These are phyloP conservation scores for Juglanconis sp. DNA, from an alignment of 2,329 filamentous ascomycete species.

Conservation along the genomic window DNA sequence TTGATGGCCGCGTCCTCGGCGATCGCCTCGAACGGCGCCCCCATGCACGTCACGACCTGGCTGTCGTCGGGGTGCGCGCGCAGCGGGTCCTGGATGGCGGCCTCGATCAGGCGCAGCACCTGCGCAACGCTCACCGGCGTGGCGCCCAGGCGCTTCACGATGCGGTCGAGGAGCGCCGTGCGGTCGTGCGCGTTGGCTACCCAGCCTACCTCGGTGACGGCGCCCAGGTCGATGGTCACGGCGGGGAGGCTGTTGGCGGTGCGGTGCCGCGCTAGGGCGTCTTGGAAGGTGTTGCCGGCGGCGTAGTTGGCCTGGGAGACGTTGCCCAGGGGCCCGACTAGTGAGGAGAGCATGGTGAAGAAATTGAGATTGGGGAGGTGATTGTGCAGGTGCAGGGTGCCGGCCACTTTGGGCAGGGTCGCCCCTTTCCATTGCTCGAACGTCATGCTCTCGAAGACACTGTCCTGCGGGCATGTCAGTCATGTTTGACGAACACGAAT, in stretches of 20 bases:
- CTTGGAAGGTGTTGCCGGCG: constrained; percentile 50
- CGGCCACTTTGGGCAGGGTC: constrained; percentile 1
- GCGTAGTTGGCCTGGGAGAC: constrained; percentile 26
- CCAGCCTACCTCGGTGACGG: constrained; percentile 24
- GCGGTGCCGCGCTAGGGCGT: constrained; percentile 38
- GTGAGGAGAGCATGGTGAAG: constrained; percentile 11
- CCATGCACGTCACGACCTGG: no score
- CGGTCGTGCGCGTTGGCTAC: no score
- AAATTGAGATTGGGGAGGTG: constrained; percentile 29
- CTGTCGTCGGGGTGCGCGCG: no score
- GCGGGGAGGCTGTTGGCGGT: constrained; percentile 18
- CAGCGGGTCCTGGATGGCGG: no score
- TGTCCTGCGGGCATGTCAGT: no score
- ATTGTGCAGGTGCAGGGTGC: constrained; percentile 1
- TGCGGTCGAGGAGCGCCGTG: no score
- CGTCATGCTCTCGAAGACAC: not conserved
- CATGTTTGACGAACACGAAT: no score
- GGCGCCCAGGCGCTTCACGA: no score
- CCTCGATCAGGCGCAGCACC: no score
- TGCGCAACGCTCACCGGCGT: no score
- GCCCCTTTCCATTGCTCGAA: not conserved
- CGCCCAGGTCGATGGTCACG: constrained; percentile 23
- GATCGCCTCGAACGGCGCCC: no score
- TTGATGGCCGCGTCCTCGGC: no score
- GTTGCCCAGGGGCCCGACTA: not conserved